Conservation (phyloP, 169 alveolate genomes). For the Cryptosporidium sp. region DNA sequence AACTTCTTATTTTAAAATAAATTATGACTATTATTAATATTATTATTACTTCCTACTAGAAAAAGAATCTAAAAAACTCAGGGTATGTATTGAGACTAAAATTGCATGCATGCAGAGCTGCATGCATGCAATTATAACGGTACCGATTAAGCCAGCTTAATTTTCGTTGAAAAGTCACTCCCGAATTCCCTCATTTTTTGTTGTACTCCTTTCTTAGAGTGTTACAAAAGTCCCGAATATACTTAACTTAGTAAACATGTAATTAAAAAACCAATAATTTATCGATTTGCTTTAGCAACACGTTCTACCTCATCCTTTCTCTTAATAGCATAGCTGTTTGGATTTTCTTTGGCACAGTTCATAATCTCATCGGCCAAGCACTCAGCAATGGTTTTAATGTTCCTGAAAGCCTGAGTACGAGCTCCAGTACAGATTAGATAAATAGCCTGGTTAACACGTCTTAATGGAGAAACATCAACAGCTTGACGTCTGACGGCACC, state of each 20-base stretch:
- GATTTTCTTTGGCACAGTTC: constrained; percentile 97
- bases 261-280: constrained; percentile 72
- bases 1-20: not conserved
- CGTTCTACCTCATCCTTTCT: constrained; percentile 99
- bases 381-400: constrained; percentile 98
- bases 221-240: constrained; percentile 24
- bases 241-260: constrained; percentile 23
- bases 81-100: not conserved
- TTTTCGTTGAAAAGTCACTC: not conserved
- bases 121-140: constrained; percentile 17
- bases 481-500: constrained; percentile 99
- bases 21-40: not conserved
- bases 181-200: not conserved
- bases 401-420: constrained; percentile 96
- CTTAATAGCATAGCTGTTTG: constrained; percentile 97
- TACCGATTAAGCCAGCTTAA: not conserved
- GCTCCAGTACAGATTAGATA: constrained; percentile 98
- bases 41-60: not conserved
- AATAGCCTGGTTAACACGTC: constrained; percentile 99
- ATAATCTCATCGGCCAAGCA: constrained; percentile 99
- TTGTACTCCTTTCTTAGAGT: not conserved
- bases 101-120: constrained; percentile 8
- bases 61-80: constrained; percentile 9
- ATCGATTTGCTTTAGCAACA: constrained; percentile 99
- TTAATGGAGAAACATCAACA: constrained; percentile 98